These are phyloP conservation scores for Sutorius eximius DNA, from an alignment of 1,284 basidiomycete genomes.

Conservation along the genomic window DNA sequence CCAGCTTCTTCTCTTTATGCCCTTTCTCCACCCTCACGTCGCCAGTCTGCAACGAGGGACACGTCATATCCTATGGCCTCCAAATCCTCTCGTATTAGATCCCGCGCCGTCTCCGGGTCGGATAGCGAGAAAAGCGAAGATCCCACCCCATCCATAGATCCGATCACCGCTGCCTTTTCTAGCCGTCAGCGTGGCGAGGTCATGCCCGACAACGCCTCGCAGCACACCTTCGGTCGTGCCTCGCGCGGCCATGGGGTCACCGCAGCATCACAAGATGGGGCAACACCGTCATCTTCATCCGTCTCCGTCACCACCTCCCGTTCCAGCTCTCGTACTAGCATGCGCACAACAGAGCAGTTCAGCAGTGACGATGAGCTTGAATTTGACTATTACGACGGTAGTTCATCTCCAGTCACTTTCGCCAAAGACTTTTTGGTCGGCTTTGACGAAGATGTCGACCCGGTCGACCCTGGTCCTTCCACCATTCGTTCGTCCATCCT, in stretches of 20 bases:
- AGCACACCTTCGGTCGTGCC: conserved; percentile 48
- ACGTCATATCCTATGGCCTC: not conserved
- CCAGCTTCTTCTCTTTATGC: conserved; percentile 20
- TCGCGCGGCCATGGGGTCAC: conserved; percentile 20
- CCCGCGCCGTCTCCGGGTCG: conserved; percentile 20
- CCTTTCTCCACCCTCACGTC: conserved; percentile 17
- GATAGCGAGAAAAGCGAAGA: conserved; percentile 34
- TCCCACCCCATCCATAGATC: conserved; percentile 34
- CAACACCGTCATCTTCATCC: conserved; percentile 46
- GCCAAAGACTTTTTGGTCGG: conserved; percentile 40
- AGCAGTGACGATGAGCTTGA: conserved; percentile 54
- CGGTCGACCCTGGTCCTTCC: conserved; percentile 19
- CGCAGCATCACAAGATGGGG: conserved; percentile 25
- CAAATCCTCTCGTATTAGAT: conserved; percentile 2
- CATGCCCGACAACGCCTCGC: conserved; percentile 48
- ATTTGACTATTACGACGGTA: conserved; percentile 39
- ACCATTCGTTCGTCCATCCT: conserved; percentile 19
- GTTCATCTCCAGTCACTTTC: conserved; percentile 36
- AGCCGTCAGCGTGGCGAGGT: conserved; percentile 25
- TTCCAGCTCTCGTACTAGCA: conserved; percentile 38
- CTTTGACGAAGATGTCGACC: conserved; percentile 34
- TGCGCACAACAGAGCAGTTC: conserved; percentile 42
- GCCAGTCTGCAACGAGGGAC: conserved; percentile 13
- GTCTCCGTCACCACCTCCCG: conserved; percentile 40
- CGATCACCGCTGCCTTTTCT: conserved; percentile 19